Percentiles rank a stretch among this genome's conserved stretches.
Evolutionary conservation across 345 rosid genomes (phyloP).

Genomic region (Carallia brachiata): DNA sequence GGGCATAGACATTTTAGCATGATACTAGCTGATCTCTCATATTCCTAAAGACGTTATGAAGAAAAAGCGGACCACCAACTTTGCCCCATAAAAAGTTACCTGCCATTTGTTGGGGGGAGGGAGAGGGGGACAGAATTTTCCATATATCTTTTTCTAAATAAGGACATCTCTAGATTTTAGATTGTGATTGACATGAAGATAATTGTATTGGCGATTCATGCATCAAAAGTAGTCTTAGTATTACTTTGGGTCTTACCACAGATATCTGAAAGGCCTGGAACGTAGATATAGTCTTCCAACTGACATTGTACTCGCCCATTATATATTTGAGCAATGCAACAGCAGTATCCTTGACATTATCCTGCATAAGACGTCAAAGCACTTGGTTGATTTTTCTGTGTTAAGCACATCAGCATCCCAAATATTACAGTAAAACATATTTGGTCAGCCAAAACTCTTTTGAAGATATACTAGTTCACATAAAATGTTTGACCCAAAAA

Average conservation of each 20-base stretch:
- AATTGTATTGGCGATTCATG: not conserved
- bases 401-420: not conserved
- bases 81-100: too few species aligned
- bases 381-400: not conserved
- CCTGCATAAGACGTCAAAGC: conserved; percentile 15
- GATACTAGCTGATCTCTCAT: too few species aligned
- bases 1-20: too few species aligned
- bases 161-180: too few species aligned
- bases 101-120: not conserved
- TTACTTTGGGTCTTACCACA: conserved; percentile 20
- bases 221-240: not conserved
- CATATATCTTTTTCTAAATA: too few species aligned
- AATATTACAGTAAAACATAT: not conserved
- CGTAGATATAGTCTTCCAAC: conserved; percentile 15
- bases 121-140: not conserved
- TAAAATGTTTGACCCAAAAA: too few species aligned
- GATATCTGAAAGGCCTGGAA: conserved; percentile 27
- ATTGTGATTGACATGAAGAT: not conserved
- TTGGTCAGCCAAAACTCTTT: too few species aligned
- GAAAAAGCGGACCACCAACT: too few species aligned
- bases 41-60: too few species aligned
- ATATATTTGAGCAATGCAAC: conserved; percentile 15
- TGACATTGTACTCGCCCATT: conserved; percentile 13
- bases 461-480: too few species aligned
- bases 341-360: conserved; percentile 15